Base-by-base conservation (phyloP, 148 eudicot species). In the Talinum fruticosum region DNA sequence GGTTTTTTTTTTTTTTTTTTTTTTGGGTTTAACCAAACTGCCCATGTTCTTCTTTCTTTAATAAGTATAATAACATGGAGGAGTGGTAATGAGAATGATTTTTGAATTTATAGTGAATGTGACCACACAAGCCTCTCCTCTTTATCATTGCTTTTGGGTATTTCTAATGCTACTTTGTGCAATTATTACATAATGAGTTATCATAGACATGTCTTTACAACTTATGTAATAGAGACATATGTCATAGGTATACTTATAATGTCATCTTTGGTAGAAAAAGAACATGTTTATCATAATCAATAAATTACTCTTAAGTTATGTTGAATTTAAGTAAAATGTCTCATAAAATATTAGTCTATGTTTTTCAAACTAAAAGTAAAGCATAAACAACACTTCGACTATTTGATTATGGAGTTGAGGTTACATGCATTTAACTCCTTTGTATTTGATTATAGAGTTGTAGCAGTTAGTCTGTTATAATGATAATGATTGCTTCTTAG, bases 1-100 rank as follows among this genome's bases (percentile, higher is more conserved):
- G 67, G 73, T 59, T 61, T 18, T 28, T 61, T 33, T 66, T 76
- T 79, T 28, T 73, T 57, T 79, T n/a, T 47, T 75, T 79, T n/a
- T n/a, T n/a, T n/a, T n/a, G n/a, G n/a, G n/a, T n/a, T n/a, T n/a
- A n/a, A n/a, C n/a, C n/a, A n/a, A n/a, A n/a, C n/a, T n/a, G n/a
- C n/a, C n/a, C n/a, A n/a, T n/a, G n/a, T 47, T 75, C 37, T 24
- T 45, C 41, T 74, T 29, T 1, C 28, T 73, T 47, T 13, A 8
- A 73, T 35, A 7, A 33, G 26, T 14, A 75, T 62, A 21, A 71
- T 38, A 49, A 26, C 24, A 64, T 57, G 35, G 36, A 69, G 21
- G 29, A 38, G 41, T 54, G 79, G 82, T 24, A 45, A 73, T 28
- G 30, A n/a, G 61, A 73, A 1, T 47, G 36, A 61, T 75, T 75